Percentiles rank a stretch among this genome's conserved stretches.
Conservation (phyloP, 768 basidiomycete species). For the Rickenella mellea region DNA sequence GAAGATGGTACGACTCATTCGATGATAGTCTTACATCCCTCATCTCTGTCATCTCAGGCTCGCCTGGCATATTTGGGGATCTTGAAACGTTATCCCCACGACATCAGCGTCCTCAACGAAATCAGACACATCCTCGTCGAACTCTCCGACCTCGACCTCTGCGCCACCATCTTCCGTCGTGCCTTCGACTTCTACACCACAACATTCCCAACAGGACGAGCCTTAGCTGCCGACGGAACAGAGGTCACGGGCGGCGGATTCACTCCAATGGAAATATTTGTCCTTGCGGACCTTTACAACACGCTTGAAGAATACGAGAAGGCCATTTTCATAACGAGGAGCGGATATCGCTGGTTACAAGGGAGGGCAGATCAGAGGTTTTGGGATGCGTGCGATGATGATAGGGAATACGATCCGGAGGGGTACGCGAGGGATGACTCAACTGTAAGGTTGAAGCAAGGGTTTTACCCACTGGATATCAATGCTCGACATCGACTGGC, state of each 20-base stretch:
- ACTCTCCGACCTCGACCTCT: conserved; percentile 54
- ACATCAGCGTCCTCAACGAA: conserved; percentile 70
- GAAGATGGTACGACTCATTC: conserved; percentile 38
- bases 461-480: conserved; percentile 56
- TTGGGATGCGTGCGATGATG: conserved; percentile 80
- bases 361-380: conserved; percentile 60
- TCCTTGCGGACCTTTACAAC: conserved; percentile 79
- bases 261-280: conserved; percentile 61
- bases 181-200: conserved; percentile 65
- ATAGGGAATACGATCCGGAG: conserved; percentile 73
- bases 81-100: conserved; percentile 68
- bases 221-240: conserved; percentile 15
- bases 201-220: conserved; percentile 33
- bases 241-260: conserved; percentile 30
- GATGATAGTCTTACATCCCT: neutral
- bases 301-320: conserved; percentile 56
- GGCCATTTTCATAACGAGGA: conserved; percentile 59
- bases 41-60: conserved; percentile 27
- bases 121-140: conserved; percentile 72
- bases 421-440: conserved; percentile 15
- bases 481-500: conserved; percentile 80
- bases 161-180: conserved; percentile 56
- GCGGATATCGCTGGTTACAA: conserved; percentile 87
- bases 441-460: conserved; percentile 39
- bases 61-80: conserved; percentile 59